These are phyloP conservation scores for Tylopilus subfusipes DNA, from an alignment of 768 basidiomycete genomes.

Conservation along the genomic window DNA sequence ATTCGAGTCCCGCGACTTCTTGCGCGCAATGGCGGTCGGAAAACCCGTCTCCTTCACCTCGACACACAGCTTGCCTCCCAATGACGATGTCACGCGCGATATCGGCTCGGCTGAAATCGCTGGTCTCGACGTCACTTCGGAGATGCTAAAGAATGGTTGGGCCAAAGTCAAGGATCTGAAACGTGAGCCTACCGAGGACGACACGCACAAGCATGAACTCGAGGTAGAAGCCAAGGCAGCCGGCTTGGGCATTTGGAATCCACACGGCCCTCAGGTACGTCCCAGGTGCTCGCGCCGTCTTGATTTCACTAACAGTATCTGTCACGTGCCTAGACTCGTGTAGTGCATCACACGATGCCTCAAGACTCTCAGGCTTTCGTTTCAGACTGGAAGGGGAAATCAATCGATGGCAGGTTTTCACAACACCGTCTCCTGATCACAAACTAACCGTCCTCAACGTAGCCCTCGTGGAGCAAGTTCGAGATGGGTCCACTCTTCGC, in stretches of 20 bases:
- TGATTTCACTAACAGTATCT: not conserved
- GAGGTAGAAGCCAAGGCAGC: constrained; percentile 73
- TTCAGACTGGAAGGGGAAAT: constrained; percentile 86
- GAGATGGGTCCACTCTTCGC: constrained; percentile 88
- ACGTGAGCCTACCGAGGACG: constrained; percentile 78
- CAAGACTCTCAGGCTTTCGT: constrained; percentile 86
- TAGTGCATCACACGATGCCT: constrained; percentile 85
- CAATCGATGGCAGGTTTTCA: constrained; percentile 66
- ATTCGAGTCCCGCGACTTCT: constrained; percentile 89
- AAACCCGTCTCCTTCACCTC: constrained; percentile 87
- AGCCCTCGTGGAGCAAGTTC: constrained; percentile 93
- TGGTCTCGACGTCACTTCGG: constrained; percentile 67
- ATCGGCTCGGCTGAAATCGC: constrained; percentile 72
- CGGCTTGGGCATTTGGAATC: constrained; percentile 85
- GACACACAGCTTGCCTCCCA: constrained; percentile 72
- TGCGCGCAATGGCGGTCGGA: constrained; percentile 81
- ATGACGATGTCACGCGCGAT: constrained; percentile 75
- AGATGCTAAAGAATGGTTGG: constrained; percentile 90
- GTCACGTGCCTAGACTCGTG: constrained; percentile 49
- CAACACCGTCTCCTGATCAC: not conserved
- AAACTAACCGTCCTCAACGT: constrained; percentile 6
- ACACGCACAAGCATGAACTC: constrained; percentile 64
- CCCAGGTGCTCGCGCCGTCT: not conserved
- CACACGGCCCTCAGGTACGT: constrained; percentile 67
- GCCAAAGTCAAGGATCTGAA: constrained; percentile 86